Base-by-base conservation (phyloP, 768 basidiomycete genomes). In the Collybia sordida region DNA sequence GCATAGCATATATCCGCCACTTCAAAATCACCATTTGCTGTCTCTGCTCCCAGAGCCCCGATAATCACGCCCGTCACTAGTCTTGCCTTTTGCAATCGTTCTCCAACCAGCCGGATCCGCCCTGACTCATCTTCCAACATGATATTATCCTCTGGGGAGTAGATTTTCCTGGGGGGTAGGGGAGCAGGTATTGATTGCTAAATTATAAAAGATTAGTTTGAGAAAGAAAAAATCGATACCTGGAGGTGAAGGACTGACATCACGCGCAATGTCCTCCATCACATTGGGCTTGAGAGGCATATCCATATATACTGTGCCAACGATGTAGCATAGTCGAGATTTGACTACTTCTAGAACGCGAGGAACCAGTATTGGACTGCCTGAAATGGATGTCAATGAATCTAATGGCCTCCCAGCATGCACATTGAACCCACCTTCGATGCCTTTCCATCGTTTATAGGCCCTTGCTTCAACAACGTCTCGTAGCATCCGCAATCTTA, bases 211-310 rank as follows among this genome's bases (percentile, higher is more conserved):
- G 31, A 3, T 22, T 19, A 21, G 14, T 36, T 31, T 31, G 3
- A 6, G 9, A 12, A 2, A 6, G 9, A 12, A 25, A 45, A 41
- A 37, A 45, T 19, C 34, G 17, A 43, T 40, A 25, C 50, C 35
- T 39, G 24, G 40, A 25, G 21, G 35, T 47, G 42, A 24, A 18
- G 28, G 18, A 75, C 91, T 58, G 61, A 98, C 97, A 59, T 99
- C 94, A 65, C 90, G 80, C 19, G 87, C 93, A 56, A 98, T 81
- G 55, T 99, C 97, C 59, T 93, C 89, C 54, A 99, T 78, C n/a
- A 99, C 90, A 61, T 98, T 98, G 0, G 96, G 96, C 63, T 99
- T 99, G 45, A 98, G 75, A 7, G 94, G 92, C 97, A 99, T 99
- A 52, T 99, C 94, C 85, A 98, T 88, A 66, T 98, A 99, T 5